These are phyloP conservation scores for Gypsophila paniculata DNA, from an alignment of 179 eudicot genomes.

Conservation along the genomic window DNA sequence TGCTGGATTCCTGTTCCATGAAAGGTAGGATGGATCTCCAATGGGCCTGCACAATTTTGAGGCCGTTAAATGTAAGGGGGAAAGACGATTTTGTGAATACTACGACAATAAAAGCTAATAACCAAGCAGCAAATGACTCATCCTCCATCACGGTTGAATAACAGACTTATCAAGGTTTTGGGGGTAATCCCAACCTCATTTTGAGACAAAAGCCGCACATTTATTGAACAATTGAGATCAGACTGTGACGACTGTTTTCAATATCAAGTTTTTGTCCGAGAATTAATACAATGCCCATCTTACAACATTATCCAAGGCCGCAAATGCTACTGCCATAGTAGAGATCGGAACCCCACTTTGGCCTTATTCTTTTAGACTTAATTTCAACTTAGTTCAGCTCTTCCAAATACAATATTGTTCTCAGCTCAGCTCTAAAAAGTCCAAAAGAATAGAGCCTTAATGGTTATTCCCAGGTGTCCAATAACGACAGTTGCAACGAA, in stretches of 20 bases:
- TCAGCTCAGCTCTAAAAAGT: too few species aligned
- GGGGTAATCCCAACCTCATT: neutral
- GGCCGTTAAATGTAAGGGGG: neutral
- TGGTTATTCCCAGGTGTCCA: too few species aligned
- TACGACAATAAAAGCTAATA: neutral
- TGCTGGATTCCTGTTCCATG: conserved; percentile 77
- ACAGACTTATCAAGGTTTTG: neutral
- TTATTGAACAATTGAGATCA: neutral
- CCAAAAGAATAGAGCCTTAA: too few species aligned
- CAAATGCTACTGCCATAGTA: neutral
- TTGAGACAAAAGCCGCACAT: neutral
- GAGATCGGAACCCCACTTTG: too few species aligned
- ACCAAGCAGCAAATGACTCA: neutral
- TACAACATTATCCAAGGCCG: neutral
- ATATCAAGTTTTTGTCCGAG: too few species aligned
- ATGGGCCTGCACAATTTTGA: conserved; percentile 44
- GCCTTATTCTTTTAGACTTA: too few species aligned
- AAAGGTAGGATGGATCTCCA: conserved; percentile 80
- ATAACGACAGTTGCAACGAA: too few species aligned
- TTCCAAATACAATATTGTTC: too few species aligned
- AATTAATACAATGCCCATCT: neutral
- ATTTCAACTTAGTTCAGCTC: too few species aligned
- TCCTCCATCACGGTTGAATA: neutral
- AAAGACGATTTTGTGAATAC: neutral
- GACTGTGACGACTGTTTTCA: neutral